Evolutionary conservation across 495 filamentous ascomycete species (phyloP).

Genomic region (Lindgomyces ingoldianus): DNA sequence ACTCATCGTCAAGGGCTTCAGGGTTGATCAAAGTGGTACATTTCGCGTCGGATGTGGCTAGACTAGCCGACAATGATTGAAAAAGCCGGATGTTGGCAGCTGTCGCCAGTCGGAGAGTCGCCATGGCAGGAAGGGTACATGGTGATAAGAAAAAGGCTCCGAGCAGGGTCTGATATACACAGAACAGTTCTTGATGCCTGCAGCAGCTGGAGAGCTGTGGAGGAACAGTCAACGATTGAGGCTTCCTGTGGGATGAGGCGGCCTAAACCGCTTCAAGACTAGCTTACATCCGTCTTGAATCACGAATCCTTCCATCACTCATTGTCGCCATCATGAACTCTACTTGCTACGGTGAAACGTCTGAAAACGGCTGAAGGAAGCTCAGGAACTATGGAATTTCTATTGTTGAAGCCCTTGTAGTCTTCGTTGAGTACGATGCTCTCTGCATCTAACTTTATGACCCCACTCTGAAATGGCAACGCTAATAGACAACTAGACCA

Average conservation of each 20-base stretch:
- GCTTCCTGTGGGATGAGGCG: not conserved
- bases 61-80: conserved; percentile 13
- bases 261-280: not conserved
- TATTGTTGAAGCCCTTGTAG: no score
- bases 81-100: conserved; percentile 26
- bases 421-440: no score
- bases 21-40: conserved; percentile 5
- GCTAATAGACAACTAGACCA: not conserved
- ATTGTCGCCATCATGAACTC: no score
- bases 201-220: not conserved
- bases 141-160: not conserved
- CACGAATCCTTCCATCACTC: not conserved
- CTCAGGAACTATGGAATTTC: no score
- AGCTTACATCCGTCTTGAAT: not conserved
- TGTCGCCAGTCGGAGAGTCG: conserved; percentile 30
- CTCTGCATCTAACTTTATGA: no score
- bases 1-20: conserved; percentile 32
- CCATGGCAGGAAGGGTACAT: conserved; percentile 19
- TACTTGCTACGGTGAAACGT: no score
- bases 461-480: no score
- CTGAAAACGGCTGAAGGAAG: no score
- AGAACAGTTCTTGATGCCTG: conserved; percentile 19
- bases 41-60: not conserved
- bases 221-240: not conserved
- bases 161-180: not conserved